Percentiles rank a stretch among this genome's conserved stretches.
Conservation (phyloP, 352 stramenopile genomes). For the Peronospora belbahrii region DNA sequence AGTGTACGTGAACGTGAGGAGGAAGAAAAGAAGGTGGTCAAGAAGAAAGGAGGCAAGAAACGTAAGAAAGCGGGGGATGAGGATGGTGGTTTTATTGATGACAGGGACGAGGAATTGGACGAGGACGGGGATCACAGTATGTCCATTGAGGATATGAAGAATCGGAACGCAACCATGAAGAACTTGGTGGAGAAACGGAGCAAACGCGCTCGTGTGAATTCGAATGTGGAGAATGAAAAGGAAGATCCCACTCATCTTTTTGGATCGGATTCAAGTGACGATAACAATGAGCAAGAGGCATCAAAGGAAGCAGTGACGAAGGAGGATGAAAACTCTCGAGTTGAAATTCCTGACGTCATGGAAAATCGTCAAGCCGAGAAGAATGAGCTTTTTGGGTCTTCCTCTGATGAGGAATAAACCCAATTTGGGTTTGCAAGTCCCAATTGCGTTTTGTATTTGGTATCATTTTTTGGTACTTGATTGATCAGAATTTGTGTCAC, state of each 20-base stretch:
- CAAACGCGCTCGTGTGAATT: constrained; percentile 47
- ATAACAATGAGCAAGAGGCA: constrained; percentile 46
- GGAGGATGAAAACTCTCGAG: constrained; percentile 7
- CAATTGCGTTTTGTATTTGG: too few species aligned
- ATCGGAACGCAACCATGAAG: constrained; percentile 82
- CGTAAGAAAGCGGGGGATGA: constrained; percentile 68
- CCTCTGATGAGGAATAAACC: constrained; percentile 73
- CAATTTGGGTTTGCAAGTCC: too few species aligned
- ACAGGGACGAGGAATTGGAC: constrained; percentile 46
- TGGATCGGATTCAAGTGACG: constrained; percentile 78
- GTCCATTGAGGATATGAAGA: constrained; percentile 88
- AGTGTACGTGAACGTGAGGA: constrained; percentile 76
- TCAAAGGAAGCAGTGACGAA: constrained; percentile 13
- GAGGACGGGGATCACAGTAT: constrained; percentile 59
- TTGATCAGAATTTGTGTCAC: too few species aligned
- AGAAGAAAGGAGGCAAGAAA: constrained; percentile 66
- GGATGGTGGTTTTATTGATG: constrained; percentile 63
- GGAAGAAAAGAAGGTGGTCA: constrained; percentile 71
- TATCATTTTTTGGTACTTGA: too few species aligned
- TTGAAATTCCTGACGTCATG: constrained; percentile 9
- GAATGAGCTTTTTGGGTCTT: constrained; percentile 81
- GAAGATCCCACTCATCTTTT: constrained; percentile 60
- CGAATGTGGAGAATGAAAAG: constrained; percentile 62
- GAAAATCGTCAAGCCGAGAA: constrained; percentile 54
- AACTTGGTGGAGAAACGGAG: constrained; percentile 80